Base-by-base conservation (phyloP, 1,284 basidiomycete species). In the Cryptococcus sp. region DNA sequence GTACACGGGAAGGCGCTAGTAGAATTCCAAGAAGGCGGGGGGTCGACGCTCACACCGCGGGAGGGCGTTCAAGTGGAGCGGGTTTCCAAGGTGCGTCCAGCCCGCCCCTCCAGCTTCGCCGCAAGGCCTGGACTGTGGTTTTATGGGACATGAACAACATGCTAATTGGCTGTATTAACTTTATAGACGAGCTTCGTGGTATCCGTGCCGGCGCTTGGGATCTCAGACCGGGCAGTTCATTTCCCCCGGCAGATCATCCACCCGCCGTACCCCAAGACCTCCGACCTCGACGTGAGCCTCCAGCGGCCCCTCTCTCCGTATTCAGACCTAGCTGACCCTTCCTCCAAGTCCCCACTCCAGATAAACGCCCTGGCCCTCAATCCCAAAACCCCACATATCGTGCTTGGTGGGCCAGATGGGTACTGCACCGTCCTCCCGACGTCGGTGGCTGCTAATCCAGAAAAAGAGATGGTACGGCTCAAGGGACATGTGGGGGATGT, bases 401-500 rank as follows among this genome's bases (percentile, higher is more conserved):
- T 75, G 11, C 60, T 78, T 3, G 78, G 72, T 7, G 78, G 78
- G 0, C 66, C 69, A 9, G 76, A 80, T 60, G 79, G 78, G 2
- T 76, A 71, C 46, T 70, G 66, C 42, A 66, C 68, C 2, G 68
- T 77, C 20, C 55, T 77, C 6, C 57, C 73, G 0, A 63, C 63
- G 23, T 36, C 49, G n/a, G 35, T 60, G 16, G 55, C 55, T 3
- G 43, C 48, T 1, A 54, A 46, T 18, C 35, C 46, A 11, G 54
- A 56, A 1, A 55, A 60, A 36, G 48, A 63, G 4, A 57, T 60
- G 6, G 59, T 74, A 4, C 52, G 62, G 24, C 61, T 80, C 42
- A 68, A 73, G 52, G 78, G 79, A 0, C 78, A 80, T 57, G 75
- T 78, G 4, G 78, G 77, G 12, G 79, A 80, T 63, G 68, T 79